These are phyloP conservation scores for Casuarina glauca DNA, from an alignment of 306 rosid species.

Conservation along the genomic window DNA sequence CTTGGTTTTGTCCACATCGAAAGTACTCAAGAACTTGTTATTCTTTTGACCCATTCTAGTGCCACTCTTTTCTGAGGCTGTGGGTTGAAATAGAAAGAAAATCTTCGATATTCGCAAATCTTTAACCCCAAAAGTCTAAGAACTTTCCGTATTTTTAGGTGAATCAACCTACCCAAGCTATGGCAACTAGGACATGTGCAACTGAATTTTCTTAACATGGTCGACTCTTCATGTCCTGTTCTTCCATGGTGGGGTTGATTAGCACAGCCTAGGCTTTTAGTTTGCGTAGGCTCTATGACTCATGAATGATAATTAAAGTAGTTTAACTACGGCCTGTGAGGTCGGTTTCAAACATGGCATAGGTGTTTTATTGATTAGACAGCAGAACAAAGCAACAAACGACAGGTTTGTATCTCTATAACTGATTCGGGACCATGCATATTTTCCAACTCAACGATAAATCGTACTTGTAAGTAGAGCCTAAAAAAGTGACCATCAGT, in stretches of 20 bases:
- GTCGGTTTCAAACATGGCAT: no score
- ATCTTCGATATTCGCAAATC: no score
- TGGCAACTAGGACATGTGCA: no score
- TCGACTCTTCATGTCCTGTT: no score
- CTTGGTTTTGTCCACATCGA: constrained; percentile 29
- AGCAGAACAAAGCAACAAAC: background rate
- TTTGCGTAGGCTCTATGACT: no score
- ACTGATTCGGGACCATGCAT: no score
- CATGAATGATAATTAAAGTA: no score
- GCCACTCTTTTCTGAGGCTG: background rate
- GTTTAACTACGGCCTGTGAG: background rate
- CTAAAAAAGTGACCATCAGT: constrained; percentile 2
- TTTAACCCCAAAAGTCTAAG: no score
- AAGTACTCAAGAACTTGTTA: background rate
- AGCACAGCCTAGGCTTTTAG: no score
- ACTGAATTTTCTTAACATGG: no score
- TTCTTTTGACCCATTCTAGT: background rate
- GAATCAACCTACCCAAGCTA: no score
- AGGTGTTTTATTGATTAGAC: background rate
- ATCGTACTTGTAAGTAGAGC: background rate
- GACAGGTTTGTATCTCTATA: background rate
- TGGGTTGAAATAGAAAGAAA: background rate
- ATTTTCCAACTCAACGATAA: background rate
- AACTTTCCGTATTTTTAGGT: no score
- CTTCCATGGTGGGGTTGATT: background rate